Percentiles rank a stretch among this genome's conserved stretches.
Evolutionary conservation across 2,329 filamentous ascomycete genomes (phyloP).

Genomic region (Exophiala bonariae): DNA sequence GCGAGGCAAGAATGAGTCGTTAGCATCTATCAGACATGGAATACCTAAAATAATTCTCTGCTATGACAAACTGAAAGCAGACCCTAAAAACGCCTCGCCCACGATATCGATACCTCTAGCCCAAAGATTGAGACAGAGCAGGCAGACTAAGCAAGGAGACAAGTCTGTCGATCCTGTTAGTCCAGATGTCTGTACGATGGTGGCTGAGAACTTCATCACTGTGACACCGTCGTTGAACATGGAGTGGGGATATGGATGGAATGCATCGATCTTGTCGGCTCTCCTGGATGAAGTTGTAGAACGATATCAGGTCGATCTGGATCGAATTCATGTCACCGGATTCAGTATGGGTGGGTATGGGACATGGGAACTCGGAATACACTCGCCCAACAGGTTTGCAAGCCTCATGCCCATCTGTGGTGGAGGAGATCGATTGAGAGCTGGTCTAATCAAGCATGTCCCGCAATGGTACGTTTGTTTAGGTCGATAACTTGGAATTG

Average conservation of each 20-base stretch:
- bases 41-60: slow-evolving; percentile 21
- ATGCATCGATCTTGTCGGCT: slow-evolving; percentile 16
- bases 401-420: slow-evolving; percentile 19
- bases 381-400: slow-evolving; percentile 19
- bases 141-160: slow-evolving; percentile 13
- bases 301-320: slow-evolving; percentile 17
- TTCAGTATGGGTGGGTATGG: slow-evolving; percentile 24
- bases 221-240: slow-evolving; percentile 21
- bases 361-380: slow-evolving; percentile 17
- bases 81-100: slow-evolving; percentile 4
- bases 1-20: slow-evolving; percentile 14
- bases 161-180: slow-evolving; percentile 15
- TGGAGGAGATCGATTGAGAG: slow-evolving; percentile 14
- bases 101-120: slow-evolving; percentile 15
- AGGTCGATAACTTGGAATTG: not conserved
- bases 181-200: slow-evolving; percentile 9
- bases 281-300: slow-evolving; percentile 20
- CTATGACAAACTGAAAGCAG: slow-evolving; percentile 19
- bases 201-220: slow-evolving; percentile 21
- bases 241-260: slow-evolving; percentile 20
- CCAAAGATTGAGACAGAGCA: slow-evolving; percentile 5
- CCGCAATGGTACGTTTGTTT: slow-evolving; percentile 18
- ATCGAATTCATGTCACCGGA: slow-evolving; percentile 20
- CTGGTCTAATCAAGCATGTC: slow-evolving; percentile 16
- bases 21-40: slow-evolving; percentile 15